A percentile compares a stretch with the other conserved stretches of the same genome.
Conservation (phyloP, 2,329 filamentous ascomycete genomes). For the Cercospora sojina region DNA sequence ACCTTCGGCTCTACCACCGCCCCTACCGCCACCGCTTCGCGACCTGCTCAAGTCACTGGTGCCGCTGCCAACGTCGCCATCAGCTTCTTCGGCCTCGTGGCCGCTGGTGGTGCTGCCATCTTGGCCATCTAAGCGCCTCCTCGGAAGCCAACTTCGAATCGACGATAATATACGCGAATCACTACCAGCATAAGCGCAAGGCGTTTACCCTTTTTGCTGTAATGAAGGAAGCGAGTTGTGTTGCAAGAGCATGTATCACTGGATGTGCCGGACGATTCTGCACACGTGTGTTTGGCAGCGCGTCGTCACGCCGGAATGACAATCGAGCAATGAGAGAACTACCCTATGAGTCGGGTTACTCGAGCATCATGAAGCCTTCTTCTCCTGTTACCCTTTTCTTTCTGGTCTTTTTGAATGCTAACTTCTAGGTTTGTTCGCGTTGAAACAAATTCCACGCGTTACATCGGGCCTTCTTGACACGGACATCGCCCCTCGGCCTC, state of each 20-base stretch:
- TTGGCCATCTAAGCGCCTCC: constrained; percentile 35
- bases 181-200: not conserved
- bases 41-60: constrained; percentile 24
- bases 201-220: not conserved
- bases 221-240: not conserved
- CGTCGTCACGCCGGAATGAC: constrained; percentile 8
- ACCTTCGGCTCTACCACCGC: constrained; percentile 26
- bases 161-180: not conserved
- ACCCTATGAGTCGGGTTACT: not conserved
- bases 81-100: constrained; percentile 41
- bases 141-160: not conserved
- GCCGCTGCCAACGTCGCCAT: constrained; percentile 35
- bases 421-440: not conserved
- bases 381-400: not conserved
- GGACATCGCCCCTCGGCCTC: not conserved
- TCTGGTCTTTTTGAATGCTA: not conserved
- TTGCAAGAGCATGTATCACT: not conserved
- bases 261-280: not conserved
- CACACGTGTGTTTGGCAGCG: not conserved
- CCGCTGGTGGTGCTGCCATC: constrained; percentile 44
- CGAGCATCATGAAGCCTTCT: not conserved
- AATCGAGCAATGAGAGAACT: not conserved
- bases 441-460: not conserved
- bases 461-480: not conserved
- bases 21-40: constrained; percentile 24